These are phyloP conservation scores for Eucalyptus curtisii DNA, from an alignment of 345 rosid genomes.

Conservation along the genomic window DNA sequence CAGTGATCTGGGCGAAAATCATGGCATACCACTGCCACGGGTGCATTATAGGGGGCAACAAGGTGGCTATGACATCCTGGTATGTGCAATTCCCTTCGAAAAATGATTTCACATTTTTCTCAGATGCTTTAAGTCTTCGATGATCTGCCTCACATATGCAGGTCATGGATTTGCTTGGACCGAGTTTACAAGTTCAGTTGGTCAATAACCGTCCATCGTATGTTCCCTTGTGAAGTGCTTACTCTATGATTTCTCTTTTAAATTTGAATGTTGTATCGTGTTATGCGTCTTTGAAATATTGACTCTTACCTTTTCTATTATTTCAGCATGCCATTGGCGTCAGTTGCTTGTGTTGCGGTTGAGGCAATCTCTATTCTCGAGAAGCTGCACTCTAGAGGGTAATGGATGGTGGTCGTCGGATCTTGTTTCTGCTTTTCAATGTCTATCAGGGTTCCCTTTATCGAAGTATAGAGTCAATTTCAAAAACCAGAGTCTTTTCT, in stretches of 20 bases:
- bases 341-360: conserved; percentile 90
- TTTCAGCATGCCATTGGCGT: conserved; percentile 71
- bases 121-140: neutral
- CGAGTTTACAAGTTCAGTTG: conserved; percentile 91
- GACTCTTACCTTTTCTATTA: neutral
- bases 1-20: conserved; percentile 82
- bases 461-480: neutral
- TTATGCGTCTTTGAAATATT: neutral
- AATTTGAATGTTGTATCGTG: neutral
- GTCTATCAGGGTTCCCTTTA: neutral
- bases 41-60: conserved; percentile 79
- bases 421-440: neutral
- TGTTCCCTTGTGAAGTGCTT: neutral
- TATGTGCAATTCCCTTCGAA: conserved; percentile 3
- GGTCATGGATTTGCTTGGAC: conserved; percentile 96
- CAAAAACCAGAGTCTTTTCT: neutral
- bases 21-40: conserved; percentile 57
- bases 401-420: neutral
- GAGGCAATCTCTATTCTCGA: conserved; percentile 85
- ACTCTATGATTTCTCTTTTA: neutral
- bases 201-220: conserved; percentile 56
- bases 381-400: conserved; percentile 92
- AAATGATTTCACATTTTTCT: neutral
- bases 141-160: conserved; percentile 1
- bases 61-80: conserved; percentile 81